Conservation (phyloP, 23 red algal genomes). For the Gracilariopsis chorda region DNA sequence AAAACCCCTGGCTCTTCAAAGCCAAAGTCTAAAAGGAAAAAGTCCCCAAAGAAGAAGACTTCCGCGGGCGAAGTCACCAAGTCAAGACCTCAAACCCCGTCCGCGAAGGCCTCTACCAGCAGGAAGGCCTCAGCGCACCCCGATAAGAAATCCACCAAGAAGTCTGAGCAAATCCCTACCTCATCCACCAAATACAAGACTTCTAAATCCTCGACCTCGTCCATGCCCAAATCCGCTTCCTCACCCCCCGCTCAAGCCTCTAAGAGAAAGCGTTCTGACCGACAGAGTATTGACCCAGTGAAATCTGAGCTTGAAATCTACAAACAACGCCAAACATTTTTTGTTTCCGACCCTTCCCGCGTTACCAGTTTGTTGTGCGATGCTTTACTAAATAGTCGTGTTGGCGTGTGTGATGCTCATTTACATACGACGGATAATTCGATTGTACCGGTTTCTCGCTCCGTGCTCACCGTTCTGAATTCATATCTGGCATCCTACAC, state of each 20-base stretch:
- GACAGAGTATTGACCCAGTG: not conserved
- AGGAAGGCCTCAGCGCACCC: not conserved
- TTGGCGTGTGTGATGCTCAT: not conserved
- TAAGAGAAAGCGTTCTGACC: not conserved
- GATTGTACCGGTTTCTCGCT: not conserved
- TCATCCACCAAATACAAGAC: not conserved
- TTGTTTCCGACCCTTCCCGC: not conserved
- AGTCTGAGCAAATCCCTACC: not conserved
- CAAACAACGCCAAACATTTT: not conserved
- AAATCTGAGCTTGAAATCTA: not conserved
- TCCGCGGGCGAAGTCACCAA: no score
- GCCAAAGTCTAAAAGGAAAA: no score
- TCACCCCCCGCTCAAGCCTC: not conserved
- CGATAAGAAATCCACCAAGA: not conserved
- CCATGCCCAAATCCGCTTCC: no score
- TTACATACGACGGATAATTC: not conserved
- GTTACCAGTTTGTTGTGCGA: not conserved
- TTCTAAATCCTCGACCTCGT: not conserved
- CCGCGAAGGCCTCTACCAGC: not conserved
- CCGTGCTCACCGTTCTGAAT: not conserved
- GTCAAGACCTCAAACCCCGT: not conserved
- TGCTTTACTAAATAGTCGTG: not conserved
- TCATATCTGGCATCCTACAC: not conserved
- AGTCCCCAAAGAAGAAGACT: no score
- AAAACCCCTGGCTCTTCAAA: no score